Base-by-base conservation (phyloP, 371 early-diverging fungal genomes). In the Capillidium heterosporum region DNA sequence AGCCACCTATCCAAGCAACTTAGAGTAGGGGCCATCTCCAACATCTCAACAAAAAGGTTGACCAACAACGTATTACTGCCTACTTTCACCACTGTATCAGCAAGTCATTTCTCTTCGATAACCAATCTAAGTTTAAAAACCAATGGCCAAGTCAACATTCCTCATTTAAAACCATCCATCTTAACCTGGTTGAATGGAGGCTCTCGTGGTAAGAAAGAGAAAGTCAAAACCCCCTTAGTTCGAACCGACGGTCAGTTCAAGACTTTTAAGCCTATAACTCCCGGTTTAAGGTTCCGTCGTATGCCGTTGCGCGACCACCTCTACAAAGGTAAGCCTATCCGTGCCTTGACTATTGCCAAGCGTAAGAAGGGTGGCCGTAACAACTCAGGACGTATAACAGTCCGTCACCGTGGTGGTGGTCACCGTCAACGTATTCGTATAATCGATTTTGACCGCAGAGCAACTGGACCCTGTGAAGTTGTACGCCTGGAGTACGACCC, bases 401-500 rank as follows among this genome's bases (percentile, higher is more conserved):
- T 89, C 27, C 82, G 95, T 17, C 92, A 93, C 61, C 84, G 91
- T 42, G 97, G 97, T 49, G 97, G 95, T 46, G 97, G 95, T 35
- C 89, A 87, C 66, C 90, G 89, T 63, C 78, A 85, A 41, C 81
- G 91, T 57, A 80, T 92, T 66, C 78, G 95, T 58, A 63, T 84
- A 21, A 71, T 96, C 5, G 97, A 96, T 60, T 94, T 89, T 74
- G 64, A 75, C 57, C 88, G 97, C 57, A 64, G 59, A 29, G 76
- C 77, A 49, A 63, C 81, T 0, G 94, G 91, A 0, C 67, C 75
- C 4, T 90, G 90, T 59, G 74, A 78, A 43, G 94, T 96, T 1
- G 71, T 87, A 57, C 79, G 97, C 19, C 67, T 94, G 21, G 97
- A 96, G 67, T 88, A 91, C 63, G 97, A 96, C 66, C 97, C 97